Percentiles rank a stretch among this genome's conserved stretches.
phyloP scores from a whole-genome alignment of 345 rosid genomes.

The Raphanus raphanistrum region DNA sequence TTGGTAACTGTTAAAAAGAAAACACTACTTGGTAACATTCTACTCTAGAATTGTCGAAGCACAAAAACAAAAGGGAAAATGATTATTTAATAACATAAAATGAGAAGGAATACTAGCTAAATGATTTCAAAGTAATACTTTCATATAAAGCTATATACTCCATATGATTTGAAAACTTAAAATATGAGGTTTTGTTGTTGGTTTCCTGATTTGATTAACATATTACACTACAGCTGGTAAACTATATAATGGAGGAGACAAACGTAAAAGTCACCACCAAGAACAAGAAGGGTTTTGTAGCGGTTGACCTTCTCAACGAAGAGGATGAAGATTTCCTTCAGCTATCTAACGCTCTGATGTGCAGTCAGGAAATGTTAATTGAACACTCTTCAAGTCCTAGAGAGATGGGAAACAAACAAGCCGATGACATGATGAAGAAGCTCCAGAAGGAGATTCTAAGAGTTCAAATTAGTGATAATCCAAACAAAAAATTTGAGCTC shows the following conservation, averaged over 20 bases:
- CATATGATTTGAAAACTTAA: neutral
- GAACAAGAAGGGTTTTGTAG: constrained; percentile 21
- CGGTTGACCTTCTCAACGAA: constrained; percentile 21
- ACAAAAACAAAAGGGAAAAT: neutral
- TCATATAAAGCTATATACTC: neutral
- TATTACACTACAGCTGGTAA: constrained; percentile 5
- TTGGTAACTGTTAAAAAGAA: neutral
- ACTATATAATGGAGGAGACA: constrained; percentile 2
- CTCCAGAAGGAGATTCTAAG: constrained; percentile 1
- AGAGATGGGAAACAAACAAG: neutral
- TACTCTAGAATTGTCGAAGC: neutral
- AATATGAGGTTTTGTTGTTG: neutral
- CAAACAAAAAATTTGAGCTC: neutral
- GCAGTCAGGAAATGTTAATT: neutral
- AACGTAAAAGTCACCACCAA: neutral
- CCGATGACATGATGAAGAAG: neutral
- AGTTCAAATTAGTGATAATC: neutral
- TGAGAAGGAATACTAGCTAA: neutral
- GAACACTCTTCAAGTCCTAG: neutral
- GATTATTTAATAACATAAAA: neutral
- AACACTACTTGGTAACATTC: neutral
- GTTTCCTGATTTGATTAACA: neutral
- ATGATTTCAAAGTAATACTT: neutral
- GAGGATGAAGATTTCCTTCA: neutral
- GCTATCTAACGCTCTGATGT: constrained; percentile 1